Evolutionary conservation across 805 yeast species (phyloP).

Genomic region (Schizosaccharomyces pombe): DNA sequence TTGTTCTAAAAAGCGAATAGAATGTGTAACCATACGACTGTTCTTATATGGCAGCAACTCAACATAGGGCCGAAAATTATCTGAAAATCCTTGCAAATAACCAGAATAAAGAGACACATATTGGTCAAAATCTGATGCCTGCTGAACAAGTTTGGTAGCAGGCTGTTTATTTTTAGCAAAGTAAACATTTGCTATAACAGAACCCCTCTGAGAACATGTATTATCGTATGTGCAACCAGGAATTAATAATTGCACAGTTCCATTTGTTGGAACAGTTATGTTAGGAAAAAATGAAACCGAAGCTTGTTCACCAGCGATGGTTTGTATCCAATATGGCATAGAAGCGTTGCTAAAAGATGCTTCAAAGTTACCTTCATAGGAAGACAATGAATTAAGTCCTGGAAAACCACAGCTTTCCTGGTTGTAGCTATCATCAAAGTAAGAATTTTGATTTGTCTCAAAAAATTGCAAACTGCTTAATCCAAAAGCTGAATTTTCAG

Average conservation of each 20-base stretch:
- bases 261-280: slow-evolving; percentile 49
- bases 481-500: slow-evolving; percentile 97
- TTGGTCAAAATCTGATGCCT: slow-evolving; percentile 57
- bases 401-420: background rate
- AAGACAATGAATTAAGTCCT: background rate
- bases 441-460: background rate
- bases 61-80: slow-evolving; percentile 21
- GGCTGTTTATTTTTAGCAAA: slow-evolving; percentile 22
- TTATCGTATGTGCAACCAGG: slow-evolving; percentile 61
- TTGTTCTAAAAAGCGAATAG: background rate
- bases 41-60: slow-evolving; percentile 14
- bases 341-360: background rate
- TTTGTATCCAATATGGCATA: background rate
- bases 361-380: background rate
- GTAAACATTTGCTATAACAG: slow-evolving; percentile 49
- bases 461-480: slow-evolving; percentile 1
- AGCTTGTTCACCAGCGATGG: background rate
- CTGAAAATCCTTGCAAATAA: slow-evolving; percentile 24
- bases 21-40: background rate
- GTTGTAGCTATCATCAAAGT: background rate
- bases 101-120: slow-evolving; percentile 64
- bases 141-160: slow-evolving; percentile 33
- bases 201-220: slow-evolving; percentile 49
- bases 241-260: slow-evolving; percentile 49
- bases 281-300: slow-evolving; percentile 30